Percentiles rank a stretch among this genome's conserved stretches.
Evolutionary conservation across 306 rosid genomes (phyloP).

Genomic region (Sindora glabra): DNA sequence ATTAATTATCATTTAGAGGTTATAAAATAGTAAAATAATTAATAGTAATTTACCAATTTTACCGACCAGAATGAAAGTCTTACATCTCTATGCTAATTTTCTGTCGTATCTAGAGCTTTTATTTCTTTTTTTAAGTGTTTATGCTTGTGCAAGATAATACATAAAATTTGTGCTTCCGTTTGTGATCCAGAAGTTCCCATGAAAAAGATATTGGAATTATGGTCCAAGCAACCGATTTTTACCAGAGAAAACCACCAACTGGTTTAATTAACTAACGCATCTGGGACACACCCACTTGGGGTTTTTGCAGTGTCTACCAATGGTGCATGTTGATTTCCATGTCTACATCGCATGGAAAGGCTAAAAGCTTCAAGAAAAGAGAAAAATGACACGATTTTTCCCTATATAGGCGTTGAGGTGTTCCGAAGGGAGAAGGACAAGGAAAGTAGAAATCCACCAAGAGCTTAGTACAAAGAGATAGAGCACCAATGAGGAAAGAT

Average conservation of each 20-base stretch:
- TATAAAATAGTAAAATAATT: too few relatives aligned
- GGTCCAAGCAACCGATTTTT: conserved; percentile 40
- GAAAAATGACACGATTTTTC: too few relatives aligned
- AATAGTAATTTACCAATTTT: too few relatives aligned
- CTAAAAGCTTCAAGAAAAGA: conserved; percentile 23
- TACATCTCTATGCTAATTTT: too few relatives aligned
- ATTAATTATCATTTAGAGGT: too few relatives aligned
- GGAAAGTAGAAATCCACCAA: too few relatives aligned
- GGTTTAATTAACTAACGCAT: conserved; percentile 32
- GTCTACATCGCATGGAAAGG: conserved; percentile 21
- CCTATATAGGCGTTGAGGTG: too few relatives aligned
- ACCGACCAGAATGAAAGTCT: too few relatives aligned
- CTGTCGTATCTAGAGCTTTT: too few relatives aligned
- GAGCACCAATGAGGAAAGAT: neutral
- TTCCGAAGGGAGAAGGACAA: too few relatives aligned
- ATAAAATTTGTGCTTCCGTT: conserved; percentile 17
- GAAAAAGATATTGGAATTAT: conserved; percentile 23
- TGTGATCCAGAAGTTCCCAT: conserved; percentile 18
- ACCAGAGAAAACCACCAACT: conserved; percentile 75
- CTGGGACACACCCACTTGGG: conserved; percentile 5
- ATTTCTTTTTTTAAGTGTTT: conserved; percentile 9
- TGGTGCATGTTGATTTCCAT: conserved; percentile 10
- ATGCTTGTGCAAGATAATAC: conserved; percentile 4
- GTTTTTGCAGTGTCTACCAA: conserved; percentile 15
- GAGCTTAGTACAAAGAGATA: neutral